phyloP scores from a whole-genome alignment of 495 filamentous ascomycete species.

The Neurospora pannonica region DNA sequence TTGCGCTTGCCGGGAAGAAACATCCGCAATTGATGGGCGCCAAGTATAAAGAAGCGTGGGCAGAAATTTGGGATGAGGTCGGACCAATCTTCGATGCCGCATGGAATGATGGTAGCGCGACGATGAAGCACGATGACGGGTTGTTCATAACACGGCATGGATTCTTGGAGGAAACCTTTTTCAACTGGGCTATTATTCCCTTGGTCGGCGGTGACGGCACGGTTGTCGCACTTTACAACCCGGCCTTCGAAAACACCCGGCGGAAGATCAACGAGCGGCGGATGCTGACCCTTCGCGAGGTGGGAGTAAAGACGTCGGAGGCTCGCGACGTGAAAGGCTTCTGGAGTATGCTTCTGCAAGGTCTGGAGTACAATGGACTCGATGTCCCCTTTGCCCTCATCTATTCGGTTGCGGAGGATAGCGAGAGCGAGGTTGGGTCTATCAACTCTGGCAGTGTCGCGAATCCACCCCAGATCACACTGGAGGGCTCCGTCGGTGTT shows the following conservation, averaged over 20 bases:
- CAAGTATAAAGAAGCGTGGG: conserved; percentile 52
- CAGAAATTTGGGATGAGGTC: conserved; percentile 57
- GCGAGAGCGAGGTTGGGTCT: conserved; percentile 51
- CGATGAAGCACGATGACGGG: conserved; percentile 66
- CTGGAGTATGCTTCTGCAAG: conserved; percentile 47
- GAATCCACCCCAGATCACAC: conserved; percentile 42
- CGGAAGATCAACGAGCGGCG: conserved; percentile 55
- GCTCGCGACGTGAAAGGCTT: conserved; percentile 58
- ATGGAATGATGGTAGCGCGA: conserved; percentile 50
- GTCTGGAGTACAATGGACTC: conserved; percentile 50
- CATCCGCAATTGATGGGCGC: conserved; percentile 61
- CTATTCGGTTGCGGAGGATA: conserved; percentile 51
- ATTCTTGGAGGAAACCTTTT: conserved; percentile 59
- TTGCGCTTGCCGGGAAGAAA: conserved; percentile 56
- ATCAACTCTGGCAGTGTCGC: conserved; percentile 49
- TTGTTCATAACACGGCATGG: conserved; percentile 52
- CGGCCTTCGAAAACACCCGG: conserved; percentile 58
- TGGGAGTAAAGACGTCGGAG: conserved; percentile 57
- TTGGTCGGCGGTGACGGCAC: conserved; percentile 52
- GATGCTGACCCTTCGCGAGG: conserved; percentile 57
- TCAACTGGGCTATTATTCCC: conserved; percentile 60
- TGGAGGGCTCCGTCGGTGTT: conserved; percentile 56
- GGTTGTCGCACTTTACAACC: conserved; percentile 59
- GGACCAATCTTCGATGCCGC: conserved; percentile 51
- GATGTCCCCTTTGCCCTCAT: conserved; percentile 57